Conservation (phyloP, 495 filamentous ascomycete species). For the Talaromyces liani region DNA sequence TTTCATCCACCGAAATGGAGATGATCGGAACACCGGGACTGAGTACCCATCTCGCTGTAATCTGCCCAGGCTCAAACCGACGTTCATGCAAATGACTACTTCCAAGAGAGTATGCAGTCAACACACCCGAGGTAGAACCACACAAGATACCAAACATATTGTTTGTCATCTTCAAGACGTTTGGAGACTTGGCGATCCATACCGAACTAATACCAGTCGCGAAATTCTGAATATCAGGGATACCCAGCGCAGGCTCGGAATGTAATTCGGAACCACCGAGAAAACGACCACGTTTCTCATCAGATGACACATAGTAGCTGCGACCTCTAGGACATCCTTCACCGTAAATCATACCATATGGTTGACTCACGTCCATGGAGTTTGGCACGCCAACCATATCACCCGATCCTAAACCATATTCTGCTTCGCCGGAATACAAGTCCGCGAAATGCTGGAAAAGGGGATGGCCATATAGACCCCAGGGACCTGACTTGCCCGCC, state of each 20-base stretch:
- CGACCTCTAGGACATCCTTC: constrained; percentile 78
- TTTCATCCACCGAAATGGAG: constrained; percentile 75
- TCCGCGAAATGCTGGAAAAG: constrained; percentile 70
- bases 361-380: constrained; percentile 80
- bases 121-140: constrained; percentile 79
- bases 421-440: constrained; percentile 60
- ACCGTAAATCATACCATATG: constrained; percentile 74
- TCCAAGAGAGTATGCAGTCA: constrained; percentile 75
- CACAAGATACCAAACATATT: constrained; percentile 74
- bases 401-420: constrained; percentile 71
- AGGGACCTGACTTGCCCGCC: constrained; percentile 70
- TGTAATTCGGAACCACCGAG: constrained; percentile 46
- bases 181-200: constrained; percentile 84
- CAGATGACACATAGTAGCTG: constrained; percentile 62
- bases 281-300: constrained; percentile 75
- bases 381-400: constrained; percentile 70
- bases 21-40: constrained; percentile 92
- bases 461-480: constrained; percentile 71
- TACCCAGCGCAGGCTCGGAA: constrained; percentile 50
- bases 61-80: constrained; percentile 62
- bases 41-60: constrained; percentile 80
- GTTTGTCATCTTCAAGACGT: constrained; percentile 62
- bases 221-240: constrained; percentile 58
- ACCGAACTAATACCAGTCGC: constrained; percentile 63
- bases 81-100: constrained; percentile 56